Conservation (phyloP, 2,329 filamentous ascomycete genomes). For the Colletotrichum salicis region DNA sequence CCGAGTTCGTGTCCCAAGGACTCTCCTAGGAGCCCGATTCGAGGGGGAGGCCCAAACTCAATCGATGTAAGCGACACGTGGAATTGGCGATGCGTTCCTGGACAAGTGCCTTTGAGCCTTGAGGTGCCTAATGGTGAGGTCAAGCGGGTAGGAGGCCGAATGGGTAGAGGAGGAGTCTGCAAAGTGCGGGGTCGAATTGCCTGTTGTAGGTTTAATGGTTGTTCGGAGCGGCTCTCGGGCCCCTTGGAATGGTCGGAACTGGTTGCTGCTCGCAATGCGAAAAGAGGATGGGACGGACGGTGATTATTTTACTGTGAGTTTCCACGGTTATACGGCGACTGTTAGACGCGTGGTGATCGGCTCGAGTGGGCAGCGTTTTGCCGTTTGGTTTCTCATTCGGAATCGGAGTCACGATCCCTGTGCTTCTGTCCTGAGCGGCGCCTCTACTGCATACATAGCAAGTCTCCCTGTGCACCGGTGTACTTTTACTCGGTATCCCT, state of each 20-base stretch:
- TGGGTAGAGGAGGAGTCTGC: background rate
- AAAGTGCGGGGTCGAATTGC: background rate
- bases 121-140: background rate
- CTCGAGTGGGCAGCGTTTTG: background rate
- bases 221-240: conserved; percentile 8
- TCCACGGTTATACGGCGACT: background rate
- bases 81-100: conserved; percentile 23
- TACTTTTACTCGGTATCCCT: background rate
- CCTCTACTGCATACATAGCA: background rate
- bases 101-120: background rate
- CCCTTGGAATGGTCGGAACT: background rate
- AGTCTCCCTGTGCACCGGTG: background rate
- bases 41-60: conserved; percentile 15
- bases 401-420: background rate
- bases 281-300: conserved; percentile 15
- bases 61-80: conserved; percentile 21
- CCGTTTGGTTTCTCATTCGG: background rate
- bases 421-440: conserved; percentile 6
- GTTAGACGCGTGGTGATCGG: conserved; percentile 5
- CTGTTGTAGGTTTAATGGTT: background rate
- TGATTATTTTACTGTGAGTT: background rate
- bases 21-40: background rate
- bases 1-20: background rate
- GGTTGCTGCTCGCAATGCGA: background rate
- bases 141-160: background rate